These are phyloP conservation scores for Aureobasidium namibiae DNA, from an alignment of 2,329 filamentous ascomycete genomes.

Conservation along the genomic window DNA sequence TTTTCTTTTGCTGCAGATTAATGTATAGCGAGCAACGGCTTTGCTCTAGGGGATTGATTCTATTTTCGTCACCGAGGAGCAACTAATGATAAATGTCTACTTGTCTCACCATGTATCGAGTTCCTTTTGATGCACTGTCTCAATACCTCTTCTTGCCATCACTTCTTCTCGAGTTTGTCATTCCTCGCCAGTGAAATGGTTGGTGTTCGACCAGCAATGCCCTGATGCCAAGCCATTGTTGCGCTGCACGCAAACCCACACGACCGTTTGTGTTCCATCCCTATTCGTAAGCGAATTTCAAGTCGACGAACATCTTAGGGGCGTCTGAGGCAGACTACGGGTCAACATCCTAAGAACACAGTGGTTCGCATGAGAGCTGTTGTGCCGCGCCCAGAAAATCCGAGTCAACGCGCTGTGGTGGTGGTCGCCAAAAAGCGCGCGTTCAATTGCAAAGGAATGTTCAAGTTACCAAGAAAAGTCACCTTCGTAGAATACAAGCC, in stretches of 20 bases:
- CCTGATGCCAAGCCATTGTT: background rate
- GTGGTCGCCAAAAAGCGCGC: too few relatives aligned
- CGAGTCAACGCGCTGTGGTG: too few relatives aligned
- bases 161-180: too few relatives aligned
- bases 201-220: background rate
- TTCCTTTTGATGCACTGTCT: too few relatives aligned
- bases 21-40: conserved; percentile 11
- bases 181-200: background rate
- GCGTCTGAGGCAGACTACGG: too few relatives aligned
- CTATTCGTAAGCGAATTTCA: background rate
- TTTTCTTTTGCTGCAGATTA: background rate
- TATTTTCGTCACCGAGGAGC: background rate
- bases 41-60: background rate
- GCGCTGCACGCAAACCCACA: background rate
- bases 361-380: background rate
- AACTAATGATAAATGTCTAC: background rate
- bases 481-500: too few relatives aligned
- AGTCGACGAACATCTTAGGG: too few relatives aligned
- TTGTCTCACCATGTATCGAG: background rate
- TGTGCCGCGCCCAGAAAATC: too few relatives aligned
- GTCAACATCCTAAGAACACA: too few relatives aligned
- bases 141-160: too few relatives aligned
- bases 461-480: too few relatives aligned
- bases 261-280: background rate
- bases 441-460: too few relatives aligned